Conservation (phyloP, 2,329 filamentous ascomycete species). For the Canariomyces notabilis region DNA sequence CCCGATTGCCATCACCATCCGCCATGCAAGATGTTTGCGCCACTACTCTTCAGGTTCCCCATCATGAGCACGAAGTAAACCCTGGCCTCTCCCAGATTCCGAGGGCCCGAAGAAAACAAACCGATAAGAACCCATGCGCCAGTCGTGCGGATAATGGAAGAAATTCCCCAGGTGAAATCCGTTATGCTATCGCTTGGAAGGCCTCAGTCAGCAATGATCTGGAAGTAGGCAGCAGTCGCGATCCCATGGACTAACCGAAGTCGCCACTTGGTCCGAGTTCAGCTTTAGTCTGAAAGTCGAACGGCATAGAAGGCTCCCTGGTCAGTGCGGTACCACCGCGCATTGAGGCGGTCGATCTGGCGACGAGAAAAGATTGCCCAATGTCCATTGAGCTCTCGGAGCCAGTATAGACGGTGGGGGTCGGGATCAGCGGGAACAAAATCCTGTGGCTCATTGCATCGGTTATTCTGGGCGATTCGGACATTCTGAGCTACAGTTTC, state of each 20-base stretch:
- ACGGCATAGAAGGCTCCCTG: slow-evolving; percentile 59
- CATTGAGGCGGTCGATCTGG: slow-evolving; percentile 53
- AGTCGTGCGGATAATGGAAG: no score
- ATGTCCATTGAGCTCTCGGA: slow-evolving; percentile 55
- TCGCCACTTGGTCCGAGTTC: neutral
- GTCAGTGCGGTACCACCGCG: slow-evolving; percentile 55
- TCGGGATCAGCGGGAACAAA: slow-evolving; percentile 59
- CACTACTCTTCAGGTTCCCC: no score
- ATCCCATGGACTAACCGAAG: neutral
- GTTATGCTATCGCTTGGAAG: no score
- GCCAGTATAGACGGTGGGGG: slow-evolving; percentile 56
- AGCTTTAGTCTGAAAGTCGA: slow-evolving; percentile 28
- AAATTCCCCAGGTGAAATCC: no score
- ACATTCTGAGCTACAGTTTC: slow-evolving; percentile 45
- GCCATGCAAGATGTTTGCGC: no score
- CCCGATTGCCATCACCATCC: no score
- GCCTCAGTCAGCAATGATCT: neutral
- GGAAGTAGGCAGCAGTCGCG: neutral
- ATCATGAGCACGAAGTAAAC: no score
- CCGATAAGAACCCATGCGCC: no score
- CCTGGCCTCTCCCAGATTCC: no score
- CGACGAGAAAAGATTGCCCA: slow-evolving; percentile 56
- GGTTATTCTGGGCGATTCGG: slow-evolving; percentile 45
- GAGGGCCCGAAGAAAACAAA: no score
- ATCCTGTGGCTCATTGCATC: slow-evolving; percentile 53